These are phyloP conservation scores for Acanthamoeba castellanii DNA, from an alignment of 208 protist species.

Conservation along the genomic window DNA sequence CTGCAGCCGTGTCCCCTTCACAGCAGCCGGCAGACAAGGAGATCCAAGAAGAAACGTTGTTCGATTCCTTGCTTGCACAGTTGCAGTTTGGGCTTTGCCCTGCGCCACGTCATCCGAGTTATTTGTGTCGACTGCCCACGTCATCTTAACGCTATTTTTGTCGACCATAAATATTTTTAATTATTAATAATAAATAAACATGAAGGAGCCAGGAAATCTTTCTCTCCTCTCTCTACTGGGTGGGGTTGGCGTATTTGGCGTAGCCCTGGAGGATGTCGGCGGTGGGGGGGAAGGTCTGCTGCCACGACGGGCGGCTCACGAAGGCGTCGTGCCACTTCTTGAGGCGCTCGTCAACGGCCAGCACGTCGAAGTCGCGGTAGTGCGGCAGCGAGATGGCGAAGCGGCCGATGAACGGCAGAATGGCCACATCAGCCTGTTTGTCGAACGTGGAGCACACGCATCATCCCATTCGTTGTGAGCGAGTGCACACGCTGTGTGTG, in stretches of 20 bases:
- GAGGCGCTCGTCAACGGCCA: slow-evolving; percentile 57
- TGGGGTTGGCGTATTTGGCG: slow-evolving; percentile 39
- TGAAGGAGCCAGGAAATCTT: too few relatives aligned
- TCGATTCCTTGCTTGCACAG: too few relatives aligned
- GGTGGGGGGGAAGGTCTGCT: not conserved
- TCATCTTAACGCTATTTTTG: too few relatives aligned
- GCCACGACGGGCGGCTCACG: slow-evolving; percentile 16
- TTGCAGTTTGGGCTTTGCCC: too few relatives aligned
- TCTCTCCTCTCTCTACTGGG: too few relatives aligned
- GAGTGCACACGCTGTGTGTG: not conserved
- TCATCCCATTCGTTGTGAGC: not conserved
- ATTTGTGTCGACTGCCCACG: too few relatives aligned
- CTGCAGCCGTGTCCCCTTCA: too few relatives aligned
- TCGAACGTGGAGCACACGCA: not conserved
- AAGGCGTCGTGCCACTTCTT: slow-evolving; percentile 58
- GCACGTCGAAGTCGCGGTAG: slow-evolving; percentile 38
- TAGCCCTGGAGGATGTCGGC: not conserved
- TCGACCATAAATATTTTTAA: too few relatives aligned
- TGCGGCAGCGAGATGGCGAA: slow-evolving; percentile 13
- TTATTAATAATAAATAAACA: too few relatives aligned
- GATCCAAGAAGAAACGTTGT: too few relatives aligned
- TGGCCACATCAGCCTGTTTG: slow-evolving; percentile 21
- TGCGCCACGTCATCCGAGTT: too few relatives aligned
- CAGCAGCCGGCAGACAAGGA: too few relatives aligned
- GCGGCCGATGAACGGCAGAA: slow-evolving; percentile 46